Base-by-base conservation (phyloP, 1,284 basidiomycete species). In the Ceraceosorus bombacis region DNA sequence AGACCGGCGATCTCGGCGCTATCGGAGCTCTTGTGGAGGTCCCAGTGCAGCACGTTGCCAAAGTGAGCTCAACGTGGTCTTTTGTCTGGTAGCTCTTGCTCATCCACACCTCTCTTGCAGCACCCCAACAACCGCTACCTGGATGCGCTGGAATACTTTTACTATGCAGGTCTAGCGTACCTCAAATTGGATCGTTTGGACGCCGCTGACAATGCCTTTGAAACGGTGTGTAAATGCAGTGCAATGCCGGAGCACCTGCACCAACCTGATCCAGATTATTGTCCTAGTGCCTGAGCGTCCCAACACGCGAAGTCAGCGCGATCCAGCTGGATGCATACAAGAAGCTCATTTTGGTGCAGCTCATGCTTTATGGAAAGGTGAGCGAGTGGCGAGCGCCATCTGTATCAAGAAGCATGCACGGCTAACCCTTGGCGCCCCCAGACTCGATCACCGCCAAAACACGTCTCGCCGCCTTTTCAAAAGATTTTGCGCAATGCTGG, bases 271-370 rank as follows among this genome's bases (percentile, higher is more conserved):
- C 7, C 38, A n/a, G 4, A 5, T 27, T 37, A n/a, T 39, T 59
- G n/a, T n/a, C n/a, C n/a, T n/a, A 79, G 74, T 74, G 85, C 63
- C 84, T 87, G 41, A 85, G 84, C 41, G 83, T 85, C 50, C 90
- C 90, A 0, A 85, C 85, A 0, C 80, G 82, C 0, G 81, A 80
- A 1, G 83, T 85, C 0, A 82, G 84, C 1, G 84, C 86, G 3
- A 81, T 92, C 5, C 90, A 93, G 74, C 77, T 90, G 67, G 89
- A 91, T 69, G 89, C 89, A 0, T 81, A 87, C 72, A 92, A 92
- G 81, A 90, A 90, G 78, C 79, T 89, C 48, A 78, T 83, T 6
- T 80, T 91, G 5, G 82, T 89, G 6, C 88, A 90, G 70, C 78
- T 91, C 37, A 86, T 91, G 54, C 79, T 82, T 12, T 81, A 84